Base-by-base conservation (phyloP, 495 filamentous ascomycete genomes). In the Neurospora intermedia region DNA sequence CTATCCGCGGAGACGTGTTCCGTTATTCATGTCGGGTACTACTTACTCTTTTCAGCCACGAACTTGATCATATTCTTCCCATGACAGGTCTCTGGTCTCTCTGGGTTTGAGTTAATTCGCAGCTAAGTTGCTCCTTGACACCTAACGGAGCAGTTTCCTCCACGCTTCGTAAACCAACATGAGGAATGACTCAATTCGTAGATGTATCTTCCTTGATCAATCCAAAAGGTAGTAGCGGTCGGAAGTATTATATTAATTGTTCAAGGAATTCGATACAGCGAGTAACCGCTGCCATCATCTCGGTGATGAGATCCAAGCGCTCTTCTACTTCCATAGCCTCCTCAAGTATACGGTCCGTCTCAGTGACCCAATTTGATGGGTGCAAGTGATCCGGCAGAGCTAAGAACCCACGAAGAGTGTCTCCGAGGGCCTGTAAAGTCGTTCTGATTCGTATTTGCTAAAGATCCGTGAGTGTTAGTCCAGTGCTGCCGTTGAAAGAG, bases 251-350 rank as follows among this genome's bases (percentile, higher is more conserved):
- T 38, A 6, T 6, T 6, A 38, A 38, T 38, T 0, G 35, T 23
- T 11, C n/a, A 9, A 48, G 23, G 1, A 20, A n/a, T 20, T 20
- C 7, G 8, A 46, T 10, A 7, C 10, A 3, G 8, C 3, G 1
- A n/a, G 0, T 5, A 18, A 20, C 43, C 8, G 0, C 18, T 46
- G 0, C n/a, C n/a, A 46, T 20, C 3, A 10, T 13, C 9, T 0
- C 4, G 4, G 1, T 10, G 10, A 54, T 23, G 5, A 0, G 0
- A 11, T 23, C n/a, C 5, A 48, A 10, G 2, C 1, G 1, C 18
- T 46, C 1, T 3, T 46, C n/a, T 9, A 46, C 0, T 46, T 2
- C 2, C 4, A 8, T n/a, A n/a, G 7, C n/a, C 1, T 0, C 0
- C 20, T 20, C 9, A 2, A 20, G 0, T 10, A 46, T 10, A 0